A percentile compares a stretch with the other conserved stretches of the same genome.
Conservation (phyloP, 2,329 filamentous ascomycete species). For the Diplocarpon mali region DNA sequence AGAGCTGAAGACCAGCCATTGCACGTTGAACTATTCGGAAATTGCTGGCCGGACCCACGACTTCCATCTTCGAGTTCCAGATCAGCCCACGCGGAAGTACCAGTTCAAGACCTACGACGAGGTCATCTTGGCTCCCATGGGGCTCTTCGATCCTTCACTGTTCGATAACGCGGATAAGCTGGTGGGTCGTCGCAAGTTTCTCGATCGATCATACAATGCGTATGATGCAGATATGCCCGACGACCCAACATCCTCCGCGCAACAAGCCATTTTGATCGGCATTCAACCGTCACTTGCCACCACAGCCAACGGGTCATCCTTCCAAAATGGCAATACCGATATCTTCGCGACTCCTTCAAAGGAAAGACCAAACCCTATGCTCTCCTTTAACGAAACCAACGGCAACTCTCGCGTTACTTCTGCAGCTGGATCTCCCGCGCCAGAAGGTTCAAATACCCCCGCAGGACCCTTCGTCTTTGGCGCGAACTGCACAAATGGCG, state of each 20-base stretch:
- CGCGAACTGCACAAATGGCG: constrained; percentile 25
- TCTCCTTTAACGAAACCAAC: constrained; percentile 47
- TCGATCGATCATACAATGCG: constrained; percentile 82
- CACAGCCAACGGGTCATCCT: constrained; percentile 29
- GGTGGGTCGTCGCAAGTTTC: constrained; percentile 63
- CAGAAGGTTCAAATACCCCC: constrained; percentile 64
- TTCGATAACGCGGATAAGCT: constrained; percentile 80
- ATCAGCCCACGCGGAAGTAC: constrained; percentile 85
- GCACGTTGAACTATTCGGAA: constrained; percentile 81
- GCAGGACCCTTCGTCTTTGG: constrained; percentile 45
- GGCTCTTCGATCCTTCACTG: constrained; percentile 80
- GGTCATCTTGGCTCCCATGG: constrained; percentile 86
- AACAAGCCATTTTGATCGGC: constrained; percentile 53
- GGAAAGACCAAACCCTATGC: constrained; percentile 53
- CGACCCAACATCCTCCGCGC: constrained; percentile 77
- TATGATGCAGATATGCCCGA: constrained; percentile 84
- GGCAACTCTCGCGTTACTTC: constrained; percentile 69
- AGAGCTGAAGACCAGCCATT: constrained; percentile 88
- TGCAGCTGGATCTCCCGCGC: constrained; percentile 75
- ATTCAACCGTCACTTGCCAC: constrained; percentile 47
- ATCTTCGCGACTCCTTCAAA: constrained; percentile 46
- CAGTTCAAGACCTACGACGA: constrained; percentile 97
- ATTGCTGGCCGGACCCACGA: constrained; percentile 81
- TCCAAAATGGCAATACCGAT: constrained; percentile 31
- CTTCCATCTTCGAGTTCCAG: constrained; percentile 81